Base-by-base conservation (phyloP, 306 rosid genomes). In the Rosa lucieae region DNA sequence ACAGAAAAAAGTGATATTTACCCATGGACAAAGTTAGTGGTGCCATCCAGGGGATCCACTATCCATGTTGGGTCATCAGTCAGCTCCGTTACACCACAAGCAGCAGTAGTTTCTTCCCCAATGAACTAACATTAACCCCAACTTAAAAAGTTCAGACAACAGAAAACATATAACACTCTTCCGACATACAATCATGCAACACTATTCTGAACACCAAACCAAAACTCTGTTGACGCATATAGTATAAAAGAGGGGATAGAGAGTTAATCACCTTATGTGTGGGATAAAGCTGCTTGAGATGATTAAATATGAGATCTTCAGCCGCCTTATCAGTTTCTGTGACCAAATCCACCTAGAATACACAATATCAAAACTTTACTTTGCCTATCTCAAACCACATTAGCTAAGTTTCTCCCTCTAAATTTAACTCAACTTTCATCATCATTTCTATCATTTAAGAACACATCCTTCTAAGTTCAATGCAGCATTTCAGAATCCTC, bases 291-390 rank as follows among this genome's bases (percentile, higher is more conserved):
- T 90, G 79, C 86, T 90, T 90, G 83, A 95, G 99, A 82, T 91
- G 88, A 74, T 84, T 91, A 37, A 95, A 91, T 63, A 95, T 92
- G 84, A 93, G 89, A 49, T 90, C 98, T 84, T 95, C 99, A 72
- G 98, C 93, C 42, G 96, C 98, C 92, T 95, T 95, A 78, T 95
- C 99, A 81, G 99, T 93, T 88, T 90, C 99, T 3, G 99, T 95
- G 77, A 93, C 99, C 92, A 95, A 89, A 88, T 95, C 99, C 79
- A 93, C 98, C 99, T 93, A 83, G 71, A 77, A 65, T 80, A 74
- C 82, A 75, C 80, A 85, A 70, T n/a, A 8, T 43, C 7, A 58
- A 40, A 55, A 42, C 35, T 10, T 21, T 6, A 3, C 9, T 68
- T 65, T 40, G 68, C 58, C 47, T 21, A 21, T 61, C 62, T 48